phyloP scores from a whole-genome alignment of 495 filamentous ascomycete genomes.

The Aspergillus sparsus region DNA sequence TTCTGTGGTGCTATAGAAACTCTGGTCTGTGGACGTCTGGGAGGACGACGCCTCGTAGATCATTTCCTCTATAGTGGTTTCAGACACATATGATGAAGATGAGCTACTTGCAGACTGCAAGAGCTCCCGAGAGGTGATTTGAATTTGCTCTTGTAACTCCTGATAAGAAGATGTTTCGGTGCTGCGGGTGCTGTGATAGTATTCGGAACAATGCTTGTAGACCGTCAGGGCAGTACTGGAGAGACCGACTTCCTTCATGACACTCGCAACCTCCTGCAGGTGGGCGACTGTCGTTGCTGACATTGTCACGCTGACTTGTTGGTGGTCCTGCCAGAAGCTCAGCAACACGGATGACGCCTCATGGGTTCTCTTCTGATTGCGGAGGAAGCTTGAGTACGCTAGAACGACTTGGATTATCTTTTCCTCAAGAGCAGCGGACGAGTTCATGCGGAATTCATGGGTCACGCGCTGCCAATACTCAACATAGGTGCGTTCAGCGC shows the following conservation, averaged over 20 bases:
- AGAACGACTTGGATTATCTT: constrained; percentile 35
- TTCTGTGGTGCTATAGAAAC: constrained; percentile 35
- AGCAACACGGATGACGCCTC: constrained; percentile 41
- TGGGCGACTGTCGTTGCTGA: constrained; percentile 33
- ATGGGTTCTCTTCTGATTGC: constrained; percentile 34
- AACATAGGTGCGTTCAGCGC: constrained; percentile 39
- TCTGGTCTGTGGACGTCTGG: constrained; percentile 31
- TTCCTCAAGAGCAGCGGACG: constrained; percentile 36
- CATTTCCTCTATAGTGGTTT: constrained; percentile 41
- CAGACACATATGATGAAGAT: constrained; percentile 31
- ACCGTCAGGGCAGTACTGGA: constrained; percentile 37
- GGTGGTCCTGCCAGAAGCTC: constrained; percentile 42
- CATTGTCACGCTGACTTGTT: constrained; percentile 28
- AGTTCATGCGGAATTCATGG: constrained; percentile 32
- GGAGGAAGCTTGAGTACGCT: constrained; percentile 39
- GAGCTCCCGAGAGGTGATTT: constrained; percentile 30
- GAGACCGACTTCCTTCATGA: constrained; percentile 42
- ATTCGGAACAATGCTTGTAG: constrained; percentile 39
- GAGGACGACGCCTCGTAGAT: constrained; percentile 31
- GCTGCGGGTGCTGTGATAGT: constrained; percentile 29
- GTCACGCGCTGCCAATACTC: constrained; percentile 43
- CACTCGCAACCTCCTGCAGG: constrained; percentile 37
- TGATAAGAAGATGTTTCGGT: constrained; percentile 33
- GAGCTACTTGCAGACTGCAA: constrained; percentile 28
- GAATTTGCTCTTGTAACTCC: constrained; percentile 37